Conservation (phyloP, 768 basidiomycete species). For the Neoboletus subvelutipes region DNA sequence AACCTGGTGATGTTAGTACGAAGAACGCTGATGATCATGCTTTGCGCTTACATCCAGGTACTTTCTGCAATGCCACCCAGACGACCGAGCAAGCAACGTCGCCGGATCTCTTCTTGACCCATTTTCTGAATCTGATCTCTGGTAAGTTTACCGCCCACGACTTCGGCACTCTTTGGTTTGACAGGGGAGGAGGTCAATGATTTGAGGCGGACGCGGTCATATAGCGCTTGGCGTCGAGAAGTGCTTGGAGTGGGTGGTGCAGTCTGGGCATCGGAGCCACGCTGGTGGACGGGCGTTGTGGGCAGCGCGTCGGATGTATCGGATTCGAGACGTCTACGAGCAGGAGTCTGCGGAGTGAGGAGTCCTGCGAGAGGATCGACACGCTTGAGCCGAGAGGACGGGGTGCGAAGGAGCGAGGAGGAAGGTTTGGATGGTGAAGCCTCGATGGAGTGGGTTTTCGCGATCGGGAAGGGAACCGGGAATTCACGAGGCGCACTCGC, state of each 20-base stretch:
- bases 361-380: constrained; percentile 35
- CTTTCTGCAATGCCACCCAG: constrained; percentile 82
- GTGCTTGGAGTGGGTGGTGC: constrained; percentile 68
- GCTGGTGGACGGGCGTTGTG: constrained; percentile 66
- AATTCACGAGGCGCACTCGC: constrained; percentile 12
- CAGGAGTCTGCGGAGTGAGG: constrained; percentile 38
- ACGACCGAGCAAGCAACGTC: constrained; percentile 74
- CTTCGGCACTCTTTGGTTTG: constrained; percentile 46
- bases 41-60: constrained; percentile 70
- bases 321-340: constrained; percentile 46
- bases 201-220: constrained; percentile 75
- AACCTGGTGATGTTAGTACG: constrained; percentile 40
- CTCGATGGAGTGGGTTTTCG: constrained; percentile 34
- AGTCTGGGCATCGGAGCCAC: constrained; percentile 52
- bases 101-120: constrained; percentile 74
- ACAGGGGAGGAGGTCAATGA: constrained; percentile 69
- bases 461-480: constrained; percentile 46
- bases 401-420: constrained; percentile 62
- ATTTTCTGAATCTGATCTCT: constrained; percentile 69
- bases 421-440: constrained; percentile 48
- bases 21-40: not conserved
- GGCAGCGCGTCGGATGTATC: constrained; percentile 43
- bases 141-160: constrained; percentile 47
- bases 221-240: constrained; percentile 75
- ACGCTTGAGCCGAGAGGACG: constrained; percentile 48